Conservation (phyloP, 2,329 filamentous ascomycete genomes). For the Colletotrichum tropicale region DNA sequence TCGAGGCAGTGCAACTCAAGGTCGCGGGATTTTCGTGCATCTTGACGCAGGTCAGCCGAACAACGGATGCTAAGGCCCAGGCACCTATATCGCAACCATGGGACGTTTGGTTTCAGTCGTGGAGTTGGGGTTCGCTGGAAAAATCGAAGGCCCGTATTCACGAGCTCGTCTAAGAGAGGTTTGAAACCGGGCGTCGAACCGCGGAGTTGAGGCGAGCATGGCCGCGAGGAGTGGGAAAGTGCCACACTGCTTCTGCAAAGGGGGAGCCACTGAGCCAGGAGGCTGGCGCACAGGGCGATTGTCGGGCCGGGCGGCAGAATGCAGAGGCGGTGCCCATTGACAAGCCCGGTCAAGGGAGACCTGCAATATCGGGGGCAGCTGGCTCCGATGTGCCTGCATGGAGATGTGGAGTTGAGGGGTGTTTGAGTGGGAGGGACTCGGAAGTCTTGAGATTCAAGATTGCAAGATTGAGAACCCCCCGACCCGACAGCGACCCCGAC, state of each 20-base stretch:
- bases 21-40: conserved; percentile 1
- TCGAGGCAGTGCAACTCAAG: conserved; percentile 9
- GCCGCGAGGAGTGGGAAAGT: background rate
- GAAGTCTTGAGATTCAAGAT: background rate
- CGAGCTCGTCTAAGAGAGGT: background rate
- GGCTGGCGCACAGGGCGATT: conserved; percentile 1
- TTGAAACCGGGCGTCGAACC: conserved; percentile 7
- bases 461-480: conserved; percentile 1
- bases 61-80: conserved; percentile 9
- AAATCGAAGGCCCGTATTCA: conserved; percentile 9
- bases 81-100: conserved; percentile 13
- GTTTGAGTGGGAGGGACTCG: background rate
- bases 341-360: background rate
- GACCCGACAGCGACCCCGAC: background rate
- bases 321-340: conserved; percentile 5
- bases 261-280: background rate
- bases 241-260: background rate
- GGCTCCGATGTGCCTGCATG: conserved; percentile 12
- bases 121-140: conserved; percentile 2
- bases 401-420: conserved; percentile 13
- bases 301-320: background rate
- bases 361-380: conserved; percentile 17
- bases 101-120: conserved; percentile 18
- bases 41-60: background rate
- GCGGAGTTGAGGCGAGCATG: background rate